These are phyloP conservation scores for Claviceps maximensis DNA, from an alignment of 2,329 filamentous ascomycete species.

Conservation along the genomic window DNA sequence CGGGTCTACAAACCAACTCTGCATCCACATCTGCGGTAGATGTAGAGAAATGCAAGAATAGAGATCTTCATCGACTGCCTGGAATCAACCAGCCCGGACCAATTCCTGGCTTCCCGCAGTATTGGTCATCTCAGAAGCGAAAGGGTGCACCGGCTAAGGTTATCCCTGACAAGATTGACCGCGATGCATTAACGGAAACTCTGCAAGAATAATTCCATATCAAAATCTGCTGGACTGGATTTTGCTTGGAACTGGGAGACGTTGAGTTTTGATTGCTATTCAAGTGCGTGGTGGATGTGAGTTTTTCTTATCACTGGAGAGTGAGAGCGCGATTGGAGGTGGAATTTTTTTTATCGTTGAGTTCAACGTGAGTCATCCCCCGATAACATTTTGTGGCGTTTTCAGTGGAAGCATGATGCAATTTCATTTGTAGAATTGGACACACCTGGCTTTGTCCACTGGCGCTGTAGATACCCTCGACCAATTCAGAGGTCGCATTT, in stretches of 20 bases:
- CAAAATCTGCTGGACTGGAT: background rate
- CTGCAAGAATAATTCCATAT: conserved; percentile 21
- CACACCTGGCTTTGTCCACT: background rate
- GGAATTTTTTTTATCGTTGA: background rate
- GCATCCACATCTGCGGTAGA: conserved; percentile 2
- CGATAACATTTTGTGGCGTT: background rate
- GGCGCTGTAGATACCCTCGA: conserved; percentile 5
- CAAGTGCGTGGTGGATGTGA: no score
- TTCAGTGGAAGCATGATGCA: background rate
- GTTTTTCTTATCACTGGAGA: no score
- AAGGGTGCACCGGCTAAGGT: conserved; percentile 42
- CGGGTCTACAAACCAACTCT: conserved; percentile 7
- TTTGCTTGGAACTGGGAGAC: background rate
- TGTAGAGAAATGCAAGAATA: conserved; percentile 13
- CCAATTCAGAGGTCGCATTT: conserved; percentile 2
- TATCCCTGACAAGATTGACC: conserved; percentile 43
- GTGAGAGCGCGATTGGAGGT: no score
- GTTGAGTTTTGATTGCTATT: background rate
- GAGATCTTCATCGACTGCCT: conserved; percentile 37
- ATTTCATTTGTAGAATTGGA: background rate
- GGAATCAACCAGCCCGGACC: conserved; percentile 70
- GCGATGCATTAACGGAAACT: conserved; percentile 46
- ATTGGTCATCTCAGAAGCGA: conserved; percentile 35
- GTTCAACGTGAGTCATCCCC: no score
- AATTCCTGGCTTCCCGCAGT: conserved; percentile 57